Evolutionary conservation across 2,329 filamentous ascomycete species (phyloP).

Genomic region (Didymella arachidicola): DNA sequence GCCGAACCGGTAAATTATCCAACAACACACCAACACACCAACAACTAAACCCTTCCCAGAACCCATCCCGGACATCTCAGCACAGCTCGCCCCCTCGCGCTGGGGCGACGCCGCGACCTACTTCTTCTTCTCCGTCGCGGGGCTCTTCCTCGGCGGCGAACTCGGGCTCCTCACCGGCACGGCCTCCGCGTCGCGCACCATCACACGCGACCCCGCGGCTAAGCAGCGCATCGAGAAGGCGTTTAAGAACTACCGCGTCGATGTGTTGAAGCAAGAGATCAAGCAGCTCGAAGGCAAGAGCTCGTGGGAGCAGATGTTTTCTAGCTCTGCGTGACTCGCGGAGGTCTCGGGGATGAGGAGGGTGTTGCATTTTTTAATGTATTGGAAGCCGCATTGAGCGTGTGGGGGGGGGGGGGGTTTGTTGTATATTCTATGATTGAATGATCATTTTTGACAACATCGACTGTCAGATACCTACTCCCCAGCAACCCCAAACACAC

Average conservation of each 20-base stretch:
- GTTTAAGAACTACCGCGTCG: constrained; percentile 68
- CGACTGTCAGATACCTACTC: neutral
- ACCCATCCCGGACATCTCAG: constrained; percentile 67
- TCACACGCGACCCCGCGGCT: constrained; percentile 63
- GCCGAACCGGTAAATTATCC: constrained; percentile 59
- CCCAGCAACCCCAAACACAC: neutral
- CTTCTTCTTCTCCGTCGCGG: constrained; percentile 67
- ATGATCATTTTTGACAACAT: neutral
- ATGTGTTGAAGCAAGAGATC: constrained; percentile 68
- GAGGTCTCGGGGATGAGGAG: constrained; percentile 14
- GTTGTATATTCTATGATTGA: constrained; percentile 11
- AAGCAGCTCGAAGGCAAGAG: constrained; percentile 60
- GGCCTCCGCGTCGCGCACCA: constrained; percentile 60
- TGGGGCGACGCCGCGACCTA: constrained; percentile 69
- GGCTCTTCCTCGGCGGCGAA: constrained; percentile 71
- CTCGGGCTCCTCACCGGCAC: constrained; percentile 66
- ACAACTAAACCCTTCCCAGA: constrained; percentile 52
- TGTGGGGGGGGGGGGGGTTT: neutral
- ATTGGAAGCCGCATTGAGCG: constrained; percentile 20
- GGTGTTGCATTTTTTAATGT: constrained; percentile 16
- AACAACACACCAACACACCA: neutral
- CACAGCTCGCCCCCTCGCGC: constrained; percentile 63
- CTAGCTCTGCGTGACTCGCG: constrained; percentile 13
- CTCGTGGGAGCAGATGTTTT: constrained; percentile 42
- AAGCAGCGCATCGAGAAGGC: constrained; percentile 67